phyloP scores from a whole-genome alignment of 176 grass and related monocot species.

The Pontederia crassipes region DNA sequence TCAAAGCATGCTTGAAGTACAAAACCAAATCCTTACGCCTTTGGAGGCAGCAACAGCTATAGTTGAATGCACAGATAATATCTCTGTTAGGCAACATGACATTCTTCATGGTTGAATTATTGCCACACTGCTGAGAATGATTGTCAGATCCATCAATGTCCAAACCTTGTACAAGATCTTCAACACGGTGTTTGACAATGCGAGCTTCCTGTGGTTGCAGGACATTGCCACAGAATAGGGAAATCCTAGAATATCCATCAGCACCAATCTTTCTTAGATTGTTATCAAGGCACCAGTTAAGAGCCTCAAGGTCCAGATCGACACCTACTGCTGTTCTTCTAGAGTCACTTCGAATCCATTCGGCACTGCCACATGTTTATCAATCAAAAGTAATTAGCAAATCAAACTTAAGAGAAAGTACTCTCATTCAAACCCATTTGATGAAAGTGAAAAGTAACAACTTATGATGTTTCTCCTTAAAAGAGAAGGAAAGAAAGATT shows the following conservation, averaged over 20 bases:
- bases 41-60: slow-evolving; percentile 92
- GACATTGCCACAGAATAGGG: slow-evolving; percentile 88
- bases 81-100: slow-evolving; percentile 55
- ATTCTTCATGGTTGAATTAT: slow-evolving; percentile 34
- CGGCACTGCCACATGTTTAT: slow-evolving; percentile 26
- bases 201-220: slow-evolving; percentile 39
- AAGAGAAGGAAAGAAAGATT: no score
- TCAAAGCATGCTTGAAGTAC: slow-evolving; percentile 66
- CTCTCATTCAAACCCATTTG: no score
- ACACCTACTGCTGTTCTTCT: slow-evolving; percentile 60
- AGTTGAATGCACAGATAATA: slow-evolving; percentile 97
- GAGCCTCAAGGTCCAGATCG: slow-evolving; percentile 87
- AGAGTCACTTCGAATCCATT: slow-evolving; percentile 68
- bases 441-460: no score
- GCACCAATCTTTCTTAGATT: slow-evolving; percentile 52
- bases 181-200: slow-evolving; percentile 31
- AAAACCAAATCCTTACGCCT: slow-evolving; percentile 69
- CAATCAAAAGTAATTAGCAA: background rate
- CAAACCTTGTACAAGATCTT: slow-evolving; percentile 38
- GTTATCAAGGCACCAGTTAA: slow-evolving; percentile 87
- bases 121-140: slow-evolving; percentile 9
- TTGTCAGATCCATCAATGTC: slow-evolving; percentile 17
- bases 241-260: slow-evolving; percentile 70
- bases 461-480: no score
- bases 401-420: background rate